phyloP scores from a whole-genome alignment of 495 filamentous ascomycete genomes.

The Penicillium simplicissimum region DNA sequence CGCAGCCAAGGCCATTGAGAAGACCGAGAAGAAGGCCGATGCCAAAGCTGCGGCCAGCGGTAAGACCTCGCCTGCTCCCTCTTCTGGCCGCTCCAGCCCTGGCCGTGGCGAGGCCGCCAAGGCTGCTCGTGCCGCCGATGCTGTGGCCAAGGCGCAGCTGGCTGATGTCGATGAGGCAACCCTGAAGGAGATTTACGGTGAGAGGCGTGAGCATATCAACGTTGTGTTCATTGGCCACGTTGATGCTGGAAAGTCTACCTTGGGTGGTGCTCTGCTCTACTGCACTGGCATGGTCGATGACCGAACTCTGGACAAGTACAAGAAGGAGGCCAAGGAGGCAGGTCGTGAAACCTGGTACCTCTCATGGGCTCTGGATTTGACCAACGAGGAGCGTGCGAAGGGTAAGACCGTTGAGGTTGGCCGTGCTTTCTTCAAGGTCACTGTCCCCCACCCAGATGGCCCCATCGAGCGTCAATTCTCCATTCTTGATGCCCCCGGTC shows the following conservation, averaged over 20 bases:
- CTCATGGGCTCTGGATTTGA: slow-evolving; percentile 96
- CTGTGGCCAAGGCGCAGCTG: slow-evolving; percentile 81
- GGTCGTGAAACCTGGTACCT: slow-evolving; percentile 99
- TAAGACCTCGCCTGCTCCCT: slow-evolving; percentile 73
- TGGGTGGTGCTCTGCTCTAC: slow-evolving; percentile 90
- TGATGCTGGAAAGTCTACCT: slow-evolving; percentile 94
- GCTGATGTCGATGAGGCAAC: slow-evolving; percentile 90
- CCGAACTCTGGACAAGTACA: slow-evolving; percentile 96
- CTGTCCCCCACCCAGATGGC: slow-evolving; percentile 57
- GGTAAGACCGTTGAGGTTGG: slow-evolving; percentile 99
- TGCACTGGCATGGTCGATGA: slow-evolving; percentile 98
- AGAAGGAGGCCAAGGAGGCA: slow-evolving; percentile 90
- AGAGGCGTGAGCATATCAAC: slow-evolving; percentile 87
- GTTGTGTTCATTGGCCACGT: slow-evolving; percentile 98
- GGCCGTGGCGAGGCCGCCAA: slow-evolving; percentile 51
- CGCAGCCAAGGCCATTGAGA: slow-evolving; percentile 79
- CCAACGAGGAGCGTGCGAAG: slow-evolving; percentile 93
- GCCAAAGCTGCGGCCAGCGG: slow-evolving; percentile 56
- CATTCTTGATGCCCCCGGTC: slow-evolving; percentile 93
- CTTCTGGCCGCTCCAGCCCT: slow-evolving; percentile 58
- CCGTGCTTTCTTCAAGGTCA: slow-evolving; percentile 93
- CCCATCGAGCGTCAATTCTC: slow-evolving; percentile 63
- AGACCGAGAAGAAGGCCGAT: slow-evolving; percentile 61
- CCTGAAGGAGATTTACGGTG: slow-evolving; percentile 94
- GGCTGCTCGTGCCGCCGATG: slow-evolving; percentile 70